Evolutionary conservation across 2,329 filamentous ascomycete species (phyloP).

Genomic region (Talaromyces marneffei): DNA sequence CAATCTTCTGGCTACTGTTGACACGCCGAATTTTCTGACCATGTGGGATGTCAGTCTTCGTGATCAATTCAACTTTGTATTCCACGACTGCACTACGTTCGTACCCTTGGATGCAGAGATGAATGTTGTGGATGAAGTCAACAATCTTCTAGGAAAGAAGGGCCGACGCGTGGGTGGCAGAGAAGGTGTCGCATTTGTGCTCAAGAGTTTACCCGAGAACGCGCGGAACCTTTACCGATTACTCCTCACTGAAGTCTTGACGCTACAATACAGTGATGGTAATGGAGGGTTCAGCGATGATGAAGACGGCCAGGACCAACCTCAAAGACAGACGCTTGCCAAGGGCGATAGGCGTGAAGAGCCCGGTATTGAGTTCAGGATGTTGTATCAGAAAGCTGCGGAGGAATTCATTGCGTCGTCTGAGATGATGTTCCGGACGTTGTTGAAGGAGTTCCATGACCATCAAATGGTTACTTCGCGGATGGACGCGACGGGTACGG

Average conservation of each 20-base stretch:
- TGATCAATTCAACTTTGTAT: constrained; percentile 76
- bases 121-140: constrained; percentile 84
- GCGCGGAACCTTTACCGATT: constrained; percentile 81
- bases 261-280: constrained; percentile 43
- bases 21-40: constrained; percentile 79
- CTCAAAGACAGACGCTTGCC: background rate
- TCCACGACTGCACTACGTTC: constrained; percentile 94
- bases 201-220: constrained; percentile 86
- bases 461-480: constrained; percentile 93
- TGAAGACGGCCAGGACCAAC: constrained; percentile 25
- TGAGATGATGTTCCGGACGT: constrained; percentile 88
- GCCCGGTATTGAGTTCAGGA: constrained; percentile 77
- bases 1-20: constrained; percentile 70
- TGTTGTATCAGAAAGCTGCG: constrained; percentile 89
- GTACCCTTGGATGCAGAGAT: constrained; percentile 65
- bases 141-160: constrained; percentile 76
- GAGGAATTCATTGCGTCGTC: constrained; percentile 97
- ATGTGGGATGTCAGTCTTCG: constrained; percentile 87
- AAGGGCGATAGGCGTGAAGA: constrained; percentile 26
- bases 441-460: constrained; percentile 96
- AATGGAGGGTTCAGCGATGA: constrained; percentile 52
- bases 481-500: constrained; percentile 78
- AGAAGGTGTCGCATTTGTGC: constrained; percentile 85
- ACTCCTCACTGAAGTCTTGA: constrained; percentile 76
- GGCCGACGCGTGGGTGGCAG: constrained; percentile 76